Conservation (phyloP, 2,329 filamentous ascomycete species). For the Aureobasidium namibiae region DNA sequence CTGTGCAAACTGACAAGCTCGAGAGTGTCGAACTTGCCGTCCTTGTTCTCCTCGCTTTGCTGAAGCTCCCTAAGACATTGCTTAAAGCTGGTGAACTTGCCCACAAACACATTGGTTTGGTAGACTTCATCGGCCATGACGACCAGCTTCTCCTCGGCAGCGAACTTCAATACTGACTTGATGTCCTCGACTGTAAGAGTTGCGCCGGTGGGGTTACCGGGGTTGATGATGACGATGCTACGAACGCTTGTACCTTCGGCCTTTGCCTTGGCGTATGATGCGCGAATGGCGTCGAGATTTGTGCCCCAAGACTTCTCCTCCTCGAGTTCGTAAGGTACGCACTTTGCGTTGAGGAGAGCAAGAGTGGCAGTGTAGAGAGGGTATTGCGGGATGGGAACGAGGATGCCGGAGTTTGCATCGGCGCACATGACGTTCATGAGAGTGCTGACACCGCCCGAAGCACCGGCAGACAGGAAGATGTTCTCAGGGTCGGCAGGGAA, state of each 20-base stretch:
- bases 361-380: conserved; percentile 94
- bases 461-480: conserved; percentile 86
- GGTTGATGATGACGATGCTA: conserved; percentile 95
- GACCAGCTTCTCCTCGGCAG: conserved; percentile 75
- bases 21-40: conserved; percentile 71
- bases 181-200: conserved; percentile 73
- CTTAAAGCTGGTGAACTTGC: conserved; percentile 95
- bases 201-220: conserved; percentile 91
- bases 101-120: conserved; percentile 96
- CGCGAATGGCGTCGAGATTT: conserved; percentile 67
- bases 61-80: conserved; percentile 75
- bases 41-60: conserved; percentile 49
- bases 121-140: conserved; percentile 96
- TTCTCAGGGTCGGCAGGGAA: conserved; percentile 71
- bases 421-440: conserved; percentile 84
- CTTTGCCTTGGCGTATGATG: conserved; percentile 66
- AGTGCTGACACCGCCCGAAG: conserved; percentile 90
- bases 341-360: conserved; percentile 71
- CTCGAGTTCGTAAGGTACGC: conserved; percentile 90
- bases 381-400: conserved; percentile 96
- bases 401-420: conserved; percentile 65
- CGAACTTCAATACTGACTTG: conserved; percentile 76
- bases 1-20: conserved; percentile 91
- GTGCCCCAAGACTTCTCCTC: conserved; percentile 84
- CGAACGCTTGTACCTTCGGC: conserved; percentile 75